Conservation (phyloP, 768 basidiomycete genomes). For the Podaxis mareebaensis region DNA sequence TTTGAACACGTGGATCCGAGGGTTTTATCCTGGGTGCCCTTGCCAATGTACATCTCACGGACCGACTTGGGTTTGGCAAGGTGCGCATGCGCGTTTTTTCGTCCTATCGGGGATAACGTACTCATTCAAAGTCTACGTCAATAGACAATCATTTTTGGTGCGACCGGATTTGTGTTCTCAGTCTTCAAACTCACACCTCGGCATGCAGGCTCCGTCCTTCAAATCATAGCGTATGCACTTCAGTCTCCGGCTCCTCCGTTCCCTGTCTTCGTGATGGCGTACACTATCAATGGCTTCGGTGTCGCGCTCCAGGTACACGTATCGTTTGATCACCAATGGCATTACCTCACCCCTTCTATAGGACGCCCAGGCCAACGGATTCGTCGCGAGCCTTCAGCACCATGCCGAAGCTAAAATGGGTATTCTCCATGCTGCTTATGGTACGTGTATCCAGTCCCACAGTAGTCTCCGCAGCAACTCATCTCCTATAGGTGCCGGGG, state of each 20-base stretch:
- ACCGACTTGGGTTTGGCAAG: slow-evolving; percentile 44
- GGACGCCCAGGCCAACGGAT: slow-evolving; percentile 76
- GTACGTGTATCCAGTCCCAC: slow-evolving; percentile 26
- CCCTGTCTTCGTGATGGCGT: slow-evolving; percentile 56
- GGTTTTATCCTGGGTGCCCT: slow-evolving; percentile 44
- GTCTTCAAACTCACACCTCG: not conserved
- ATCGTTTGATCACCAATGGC: not conserved
- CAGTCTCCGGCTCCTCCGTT: slow-evolving; percentile 62
- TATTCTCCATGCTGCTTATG: slow-evolving; percentile 65
- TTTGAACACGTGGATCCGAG: slow-evolving; percentile 21
- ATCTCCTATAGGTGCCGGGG: slow-evolving; percentile 53
- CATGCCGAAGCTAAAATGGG: slow-evolving; percentile 68
- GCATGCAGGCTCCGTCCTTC: slow-evolving; percentile 47
- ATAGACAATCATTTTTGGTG: slow-evolving; percentile 18
- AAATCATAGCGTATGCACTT: slow-evolving; percentile 54
- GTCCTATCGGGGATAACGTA: not conserved
- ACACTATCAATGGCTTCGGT: slow-evolving; percentile 44
- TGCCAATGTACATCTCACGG: slow-evolving; percentile 37
- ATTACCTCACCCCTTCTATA: slow-evolving; percentile 22
- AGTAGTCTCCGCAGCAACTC: not conserved
- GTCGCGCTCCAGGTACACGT: slow-evolving; percentile 43
- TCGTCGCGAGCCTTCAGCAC: slow-evolving; percentile 58
- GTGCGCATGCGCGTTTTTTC: slow-evolving; percentile 23
- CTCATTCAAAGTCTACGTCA: not conserved
- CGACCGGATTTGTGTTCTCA: not conserved